These are phyloP conservation scores for Mercurialis annua DNA, from an alignment of 345 rosid genomes.

Conservation along the genomic window DNA sequence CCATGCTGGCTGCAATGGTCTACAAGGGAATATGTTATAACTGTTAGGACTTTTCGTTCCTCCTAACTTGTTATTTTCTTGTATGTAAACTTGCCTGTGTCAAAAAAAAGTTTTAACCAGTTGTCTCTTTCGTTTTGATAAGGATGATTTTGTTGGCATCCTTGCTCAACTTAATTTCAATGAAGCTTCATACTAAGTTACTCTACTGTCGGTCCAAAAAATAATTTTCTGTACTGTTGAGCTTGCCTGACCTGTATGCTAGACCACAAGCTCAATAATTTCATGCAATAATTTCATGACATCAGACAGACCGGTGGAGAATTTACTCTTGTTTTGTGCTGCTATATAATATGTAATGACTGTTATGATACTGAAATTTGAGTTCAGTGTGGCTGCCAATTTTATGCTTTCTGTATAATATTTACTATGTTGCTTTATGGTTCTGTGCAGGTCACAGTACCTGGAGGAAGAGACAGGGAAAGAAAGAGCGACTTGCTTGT, in stretches of 20 bases:
- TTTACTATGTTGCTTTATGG: neutral
- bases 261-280: neutral
- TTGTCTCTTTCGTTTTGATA: neutral
- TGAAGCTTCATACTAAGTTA: neutral
- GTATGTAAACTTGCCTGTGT: too few species aligned
- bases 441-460: slow-evolving; percentile 62
- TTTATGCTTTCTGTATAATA: slow-evolving; percentile 1
- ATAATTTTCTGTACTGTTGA: neutral
- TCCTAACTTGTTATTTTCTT: too few species aligned
- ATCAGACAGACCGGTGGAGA: neutral
- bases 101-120: too few species aligned
- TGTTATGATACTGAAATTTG: neutral
- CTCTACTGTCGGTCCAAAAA: neutral
- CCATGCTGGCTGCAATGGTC: too few species aligned
- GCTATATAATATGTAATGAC: neutral
- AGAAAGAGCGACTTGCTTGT: slow-evolving; percentile 81
- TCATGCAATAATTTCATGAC: neutral
- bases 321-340: neutral
- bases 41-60: neutral
- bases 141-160: neutral
- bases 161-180: too few species aligned
- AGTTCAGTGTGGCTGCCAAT: neutral
- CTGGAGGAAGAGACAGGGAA: slow-evolving; percentile 78
- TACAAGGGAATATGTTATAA: neutral
- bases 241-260: neutral